These are phyloP conservation scores for Aureobasidium sp. DNA, from an alignment of 2,329 filamentous ascomycete species.

Conservation along the genomic window DNA sequence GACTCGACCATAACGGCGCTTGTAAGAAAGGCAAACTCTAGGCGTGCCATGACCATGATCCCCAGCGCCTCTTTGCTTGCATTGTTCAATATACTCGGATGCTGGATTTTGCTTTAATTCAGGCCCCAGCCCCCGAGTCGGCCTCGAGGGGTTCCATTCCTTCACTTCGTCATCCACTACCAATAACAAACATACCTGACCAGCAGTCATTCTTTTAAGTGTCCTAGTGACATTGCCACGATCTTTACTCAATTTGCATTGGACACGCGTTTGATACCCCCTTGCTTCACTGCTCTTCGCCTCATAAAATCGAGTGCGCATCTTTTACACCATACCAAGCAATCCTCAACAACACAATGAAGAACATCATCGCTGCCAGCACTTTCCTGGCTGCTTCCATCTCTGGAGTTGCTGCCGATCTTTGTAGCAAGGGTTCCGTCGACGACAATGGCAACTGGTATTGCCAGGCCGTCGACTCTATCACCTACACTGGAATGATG, in stretches of 20 bases:
- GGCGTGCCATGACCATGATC: constrained; percentile 4
- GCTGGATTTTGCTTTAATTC: constrained; percentile 1
- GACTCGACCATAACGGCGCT: constrained; percentile 8
- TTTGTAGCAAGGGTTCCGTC: constrained; percentile 22
- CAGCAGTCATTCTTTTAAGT: constrained; percentile 14
- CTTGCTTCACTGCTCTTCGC: constrained; percentile 9
- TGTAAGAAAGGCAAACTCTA: constrained; percentile 7
- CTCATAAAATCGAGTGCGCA: constrained; percentile 6
- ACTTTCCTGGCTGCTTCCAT: constrained; percentile 14
- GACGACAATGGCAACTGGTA: constrained; percentile 51
- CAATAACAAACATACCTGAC: constrained; percentile 9
- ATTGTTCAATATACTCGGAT: constrained; percentile 2
- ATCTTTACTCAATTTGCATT: constrained; percentile 9
- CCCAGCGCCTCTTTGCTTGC: neutral
- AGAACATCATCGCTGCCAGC: constrained; percentile 11
- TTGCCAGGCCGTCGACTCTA: constrained; percentile 54
- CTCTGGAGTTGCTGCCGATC: constrained; percentile 15
- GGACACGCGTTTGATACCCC: constrained; percentile 11
- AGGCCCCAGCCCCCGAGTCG: constrained; percentile 1
- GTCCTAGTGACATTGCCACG: constrained; percentile 7
- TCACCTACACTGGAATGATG: constrained; percentile 48
- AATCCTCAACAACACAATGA: constrained; percentile 10
- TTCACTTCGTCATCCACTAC: constrained; percentile 13
- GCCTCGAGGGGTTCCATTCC: constrained; percentile 4
- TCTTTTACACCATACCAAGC: neutral